Evolutionary conservation across 1,284 basidiomycete species (phyloP).

Genomic region (Ceratobasidium sp.): DNA sequence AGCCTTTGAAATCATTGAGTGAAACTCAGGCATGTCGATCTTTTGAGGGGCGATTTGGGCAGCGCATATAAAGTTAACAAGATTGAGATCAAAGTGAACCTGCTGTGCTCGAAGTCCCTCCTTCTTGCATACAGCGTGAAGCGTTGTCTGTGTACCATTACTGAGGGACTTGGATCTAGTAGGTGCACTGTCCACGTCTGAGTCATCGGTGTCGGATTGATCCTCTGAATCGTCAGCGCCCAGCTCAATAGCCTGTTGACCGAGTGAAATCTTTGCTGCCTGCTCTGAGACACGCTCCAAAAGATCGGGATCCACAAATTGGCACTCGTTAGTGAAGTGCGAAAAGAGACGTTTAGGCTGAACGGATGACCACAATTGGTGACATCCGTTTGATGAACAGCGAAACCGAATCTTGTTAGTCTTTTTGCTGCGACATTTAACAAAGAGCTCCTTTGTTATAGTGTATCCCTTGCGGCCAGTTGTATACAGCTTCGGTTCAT

Average conservation of each 20-base stretch:
- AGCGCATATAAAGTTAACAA: constrained; percentile 9
- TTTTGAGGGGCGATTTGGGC: constrained; percentile 16
- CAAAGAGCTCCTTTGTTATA: not conserved
- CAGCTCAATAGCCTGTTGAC: not conserved
- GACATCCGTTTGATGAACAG: constrained; percentile 11
- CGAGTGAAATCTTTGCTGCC: not conserved
- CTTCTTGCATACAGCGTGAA: not conserved
- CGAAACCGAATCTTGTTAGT: not conserved
- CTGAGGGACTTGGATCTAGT: too few species aligned
- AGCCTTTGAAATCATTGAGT: constrained; percentile 16
- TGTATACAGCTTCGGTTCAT: not conserved
- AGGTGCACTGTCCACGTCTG: too few species aligned
- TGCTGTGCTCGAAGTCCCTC: constrained; percentile 12
- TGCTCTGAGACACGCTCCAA: not conserved
- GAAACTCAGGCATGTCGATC: constrained; percentile 28
- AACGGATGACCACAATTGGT: not conserved
- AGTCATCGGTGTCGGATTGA: not conserved
- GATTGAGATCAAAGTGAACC: constrained; percentile 14
- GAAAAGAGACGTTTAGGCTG: not conserved
- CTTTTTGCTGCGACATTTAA: constrained; percentile 2
- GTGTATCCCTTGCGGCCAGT: not conserved
- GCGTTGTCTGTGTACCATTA: not conserved
- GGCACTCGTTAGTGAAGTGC: not conserved
- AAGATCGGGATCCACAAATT: not conserved
- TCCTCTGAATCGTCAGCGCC: not conserved